Evolutionary conservation across 1,139 yeast genomes (phyloP).

Genomic region (Debaryomycetaceae sp.): DNA sequence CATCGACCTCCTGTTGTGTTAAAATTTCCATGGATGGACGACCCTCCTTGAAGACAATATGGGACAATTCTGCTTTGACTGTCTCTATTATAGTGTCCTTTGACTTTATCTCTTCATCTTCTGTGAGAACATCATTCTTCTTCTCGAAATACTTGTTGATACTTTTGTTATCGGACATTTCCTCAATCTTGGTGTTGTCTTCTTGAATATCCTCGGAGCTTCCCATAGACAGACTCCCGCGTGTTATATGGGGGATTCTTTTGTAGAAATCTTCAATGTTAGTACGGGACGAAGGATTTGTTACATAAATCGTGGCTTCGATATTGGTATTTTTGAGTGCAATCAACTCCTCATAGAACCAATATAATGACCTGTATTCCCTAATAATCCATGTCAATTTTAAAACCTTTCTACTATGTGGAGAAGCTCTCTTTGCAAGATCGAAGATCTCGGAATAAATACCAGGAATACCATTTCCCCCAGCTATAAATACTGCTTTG

Average conservation of each 20-base stretch:
- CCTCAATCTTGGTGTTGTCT: constrained; percentile 1
- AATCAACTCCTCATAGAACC: constrained; percentile 34
- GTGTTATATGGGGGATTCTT: not conserved
- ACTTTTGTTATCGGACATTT: constrained; percentile 3
- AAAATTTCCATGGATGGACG: constrained; percentile 30
- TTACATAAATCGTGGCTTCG: constrained; percentile 28
- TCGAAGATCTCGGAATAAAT: constrained; percentile 36
- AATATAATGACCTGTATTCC: constrained; percentile 26
- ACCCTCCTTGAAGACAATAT: constrained; percentile 27
- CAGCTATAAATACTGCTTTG: constrained; percentile 36
- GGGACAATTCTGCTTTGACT: constrained; percentile 21
- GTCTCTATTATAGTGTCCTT: constrained; percentile 8
- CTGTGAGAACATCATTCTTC: constrained; percentile 4
- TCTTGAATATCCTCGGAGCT: not conserved
- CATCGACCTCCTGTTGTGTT: constrained; percentile 23
- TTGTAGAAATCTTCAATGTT: constrained; percentile 1
- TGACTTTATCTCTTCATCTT: constrained; percentile 4
- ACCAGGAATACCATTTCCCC: constrained; percentile 45
- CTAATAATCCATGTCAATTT: constrained; percentile 37
- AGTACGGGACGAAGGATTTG: constrained; percentile 19
- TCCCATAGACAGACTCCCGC: not conserved
- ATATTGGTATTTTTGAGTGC: constrained; percentile 21
- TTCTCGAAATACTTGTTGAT: not conserved
- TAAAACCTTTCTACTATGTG: constrained; percentile 16
- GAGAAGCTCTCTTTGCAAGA: constrained; percentile 15